Conservation (phyloP, 108 stramenopile species). For the Cyclotella atomus region DNA sequence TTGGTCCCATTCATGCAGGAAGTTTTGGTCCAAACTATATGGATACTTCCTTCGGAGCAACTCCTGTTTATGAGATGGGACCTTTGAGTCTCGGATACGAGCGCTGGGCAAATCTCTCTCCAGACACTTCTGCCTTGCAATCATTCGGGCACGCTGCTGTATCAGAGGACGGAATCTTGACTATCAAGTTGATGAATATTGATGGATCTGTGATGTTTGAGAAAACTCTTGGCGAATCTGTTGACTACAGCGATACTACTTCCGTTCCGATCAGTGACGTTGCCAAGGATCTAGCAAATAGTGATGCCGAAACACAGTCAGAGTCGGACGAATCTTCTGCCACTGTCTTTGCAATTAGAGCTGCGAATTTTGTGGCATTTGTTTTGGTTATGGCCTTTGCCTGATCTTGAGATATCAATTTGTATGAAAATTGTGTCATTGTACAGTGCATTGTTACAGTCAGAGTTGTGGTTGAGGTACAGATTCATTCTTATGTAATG, state of each 20-base stretch:
- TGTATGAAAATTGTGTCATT: not conserved
- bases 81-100: slow-evolving; percentile 43
- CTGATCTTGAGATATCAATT: not conserved
- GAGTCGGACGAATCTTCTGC: not conserved
- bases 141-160: slow-evolving; percentile 54
- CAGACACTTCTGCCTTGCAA: slow-evolving; percentile 33
- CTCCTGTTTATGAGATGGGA: slow-evolving; percentile 32
- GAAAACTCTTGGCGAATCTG: slow-evolving; percentile 9
- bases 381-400: not conserved
- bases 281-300: not conserved
- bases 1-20: slow-evolving; percentile 51
- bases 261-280: too few relatives aligned
- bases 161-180: slow-evolving; percentile 31
- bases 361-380: not conserved
- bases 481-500: too few relatives aligned
- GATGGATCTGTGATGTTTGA: slow-evolving; percentile 40
- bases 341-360: not conserved
- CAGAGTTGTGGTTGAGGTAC: too few relatives aligned
- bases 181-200: slow-evolving; percentile 50
- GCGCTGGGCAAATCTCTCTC: slow-evolving; percentile 45
- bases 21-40: slow-evolving; percentile 48
- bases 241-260: too few relatives aligned
- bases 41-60: slow-evolving; percentile 49
- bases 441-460: too few relatives aligned
- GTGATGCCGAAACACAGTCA: not conserved